Evolutionary conservation across 345 rosid species (phyloP).

Genomic region (Brassica carinata): DNA sequence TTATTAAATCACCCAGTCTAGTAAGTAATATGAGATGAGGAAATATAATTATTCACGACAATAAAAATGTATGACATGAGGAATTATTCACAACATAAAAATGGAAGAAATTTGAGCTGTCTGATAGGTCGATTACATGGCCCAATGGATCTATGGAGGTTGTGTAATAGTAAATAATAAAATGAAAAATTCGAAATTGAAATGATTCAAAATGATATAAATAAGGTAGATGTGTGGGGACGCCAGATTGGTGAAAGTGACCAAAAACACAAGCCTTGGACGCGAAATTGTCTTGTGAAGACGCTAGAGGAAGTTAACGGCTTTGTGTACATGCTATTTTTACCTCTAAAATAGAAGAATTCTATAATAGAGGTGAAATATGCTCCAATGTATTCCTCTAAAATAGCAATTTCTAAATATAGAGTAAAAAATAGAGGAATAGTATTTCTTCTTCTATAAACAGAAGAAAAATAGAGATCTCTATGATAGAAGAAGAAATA

Average conservation of each 20-base stretch:
- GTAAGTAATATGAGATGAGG: background rate
- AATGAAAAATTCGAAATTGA: background rate
- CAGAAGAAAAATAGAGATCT: no score
- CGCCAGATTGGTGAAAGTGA: constrained; percentile 42
- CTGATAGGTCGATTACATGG: constrained; percentile 28
- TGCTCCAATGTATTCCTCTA: no score
- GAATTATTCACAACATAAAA: background rate
- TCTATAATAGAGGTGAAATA: no score
- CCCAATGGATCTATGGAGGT: constrained; percentile 36
- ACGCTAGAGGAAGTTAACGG: constrained; percentile 22
- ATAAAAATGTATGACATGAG: background rate
- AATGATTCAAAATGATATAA: constrained; percentile 33
- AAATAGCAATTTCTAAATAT: no score
- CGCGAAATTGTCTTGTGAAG: constrained; percentile 22
- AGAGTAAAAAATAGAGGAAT: no score
- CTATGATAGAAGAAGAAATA: no score
- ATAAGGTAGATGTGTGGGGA: constrained; percentile 45
- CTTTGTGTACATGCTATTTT: constrained; percentile 10
- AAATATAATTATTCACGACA: background rate
- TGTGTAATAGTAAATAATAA: constrained; percentile 35
- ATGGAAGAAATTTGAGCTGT: background rate
- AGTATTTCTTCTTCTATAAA: no score
- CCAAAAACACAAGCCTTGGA: constrained; percentile 34
- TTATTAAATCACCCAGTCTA: background rate
- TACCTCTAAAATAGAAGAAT: no score